Base-by-base conservation (phyloP, 179 eudicot genomes). In the Beta corolliflora region DNA sequence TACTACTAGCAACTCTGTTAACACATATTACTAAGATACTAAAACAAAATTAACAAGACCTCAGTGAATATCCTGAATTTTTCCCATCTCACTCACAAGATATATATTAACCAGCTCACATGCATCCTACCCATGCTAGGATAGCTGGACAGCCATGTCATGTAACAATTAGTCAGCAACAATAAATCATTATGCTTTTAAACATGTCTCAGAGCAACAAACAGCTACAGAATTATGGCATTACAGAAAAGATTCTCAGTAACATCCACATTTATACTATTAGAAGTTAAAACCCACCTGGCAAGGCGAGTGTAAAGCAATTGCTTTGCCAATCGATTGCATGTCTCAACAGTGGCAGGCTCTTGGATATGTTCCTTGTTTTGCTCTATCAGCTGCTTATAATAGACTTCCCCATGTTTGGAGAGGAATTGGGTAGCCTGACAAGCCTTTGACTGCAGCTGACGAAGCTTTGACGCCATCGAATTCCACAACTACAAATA, bases 231-330 rank as follows among this genome's bases (percentile, higher is more conserved):
- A 44, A 3, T 44, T 13, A 50, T 53, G 72, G 80, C 78, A 75
- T 8, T 9, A 7, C 48, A 8, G 41, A 36, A 36, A 36, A 52
- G 8, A 12, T 45, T 31, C 0, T 21, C 14, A 18, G 60, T 15
- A 19, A 64, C 5, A 46, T 60, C 16, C 54, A 75, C 4, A n/a
- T 14, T 74, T 63, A 11, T 21, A 52, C 64, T n/a, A n/a, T n/a
- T n/a, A n/a, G n/a, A n/a, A 1, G 13, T 3, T 21, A 36, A 68
- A 60, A 79, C 82, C 48, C 53, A 87, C 90, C 90, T 88, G 79
- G 90, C 88, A 79, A 88, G 84, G 36, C 90, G 90, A 74, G 90
- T 88, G 88, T 83, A 88, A 52, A 88, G 75, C 80, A 88, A 83
- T 56, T 85, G 87, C 79, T 86, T 85, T 10, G 90, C 81, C 84